Evolutionary conservation across 179 eudicot genomes (phyloP), one percentile per base, ranked within the genome.

Genomic region (Beta corolliflora): DNA sequence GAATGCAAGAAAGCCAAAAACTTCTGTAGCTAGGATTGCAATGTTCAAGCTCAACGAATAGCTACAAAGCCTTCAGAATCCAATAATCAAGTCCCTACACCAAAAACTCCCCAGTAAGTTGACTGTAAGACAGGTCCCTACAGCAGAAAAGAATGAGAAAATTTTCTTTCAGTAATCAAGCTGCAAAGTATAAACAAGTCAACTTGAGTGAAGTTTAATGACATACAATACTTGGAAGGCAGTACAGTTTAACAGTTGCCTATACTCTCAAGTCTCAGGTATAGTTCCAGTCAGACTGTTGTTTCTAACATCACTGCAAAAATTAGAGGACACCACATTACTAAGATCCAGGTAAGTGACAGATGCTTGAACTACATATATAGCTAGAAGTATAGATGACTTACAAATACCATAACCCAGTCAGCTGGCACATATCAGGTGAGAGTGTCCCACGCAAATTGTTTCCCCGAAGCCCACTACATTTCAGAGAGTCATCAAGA

Each of bases 401-500:
- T 93, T 91, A 94, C 99, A 96, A 96, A 87, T 91, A 96, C 99
- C 99, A 96, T 89, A 96, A 83, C 67, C 99, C 99, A 5, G 97
- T 96, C 48, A 96, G 81, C 90, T 96, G 98, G 84, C 99, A 97
- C 89, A 94, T 93, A 82, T 97, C 99, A 14, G 98, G 88, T 41
- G 97, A 97, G 45, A 97, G 92, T 10, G 91, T 71, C 14, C 99
- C 99, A 0, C 80, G 91, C 88, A 97, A 84, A 82, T 86, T 91
- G 88, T 97, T 97, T 31, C 98, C 94, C 44, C 99, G 87, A 80
- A 97, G 87, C 36, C 99, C 99, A 86, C 98, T 96, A 69, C 18
- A 69, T 48, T 14, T 48, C 53, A 66, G 50, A 21, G 76, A 68
- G 73, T 13, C 63, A 66, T 71, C 19, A 45, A 66, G 41, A 15